Conservation (phyloP, 331 rosid species). For the Spiraea crenata region DNA sequence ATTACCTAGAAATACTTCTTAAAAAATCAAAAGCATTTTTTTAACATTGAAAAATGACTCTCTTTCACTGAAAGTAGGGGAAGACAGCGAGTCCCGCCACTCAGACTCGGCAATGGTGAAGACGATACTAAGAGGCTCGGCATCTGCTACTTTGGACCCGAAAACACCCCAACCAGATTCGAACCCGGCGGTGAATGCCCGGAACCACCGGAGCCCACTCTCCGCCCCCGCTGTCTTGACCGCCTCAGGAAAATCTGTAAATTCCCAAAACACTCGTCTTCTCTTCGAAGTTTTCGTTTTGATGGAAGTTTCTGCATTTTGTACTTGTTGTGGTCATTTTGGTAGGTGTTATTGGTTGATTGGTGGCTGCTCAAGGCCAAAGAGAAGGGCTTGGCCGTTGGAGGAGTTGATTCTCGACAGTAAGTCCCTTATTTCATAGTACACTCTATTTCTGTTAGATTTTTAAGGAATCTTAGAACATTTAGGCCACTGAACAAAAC, state of each 20-base stretch:
- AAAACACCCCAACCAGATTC: background rate
- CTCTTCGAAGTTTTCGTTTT: background rate
- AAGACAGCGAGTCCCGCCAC: background rate
- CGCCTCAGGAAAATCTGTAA: conserved; percentile 1
- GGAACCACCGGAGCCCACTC: background rate
- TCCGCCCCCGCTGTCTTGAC: background rate
- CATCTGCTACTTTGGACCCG: background rate
- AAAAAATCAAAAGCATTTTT: too few relatives aligned
- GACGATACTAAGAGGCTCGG: background rate
- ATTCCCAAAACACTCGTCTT: background rate
- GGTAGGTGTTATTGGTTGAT: conserved; percentile 49
- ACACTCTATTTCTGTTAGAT: background rate
- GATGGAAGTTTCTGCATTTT: background rate
- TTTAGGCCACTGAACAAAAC: background rate
- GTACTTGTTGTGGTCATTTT: background rate
- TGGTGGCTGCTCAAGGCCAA: conserved; percentile 68
- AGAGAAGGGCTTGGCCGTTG: conserved; percentile 56
- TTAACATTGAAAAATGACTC: too few relatives aligned
- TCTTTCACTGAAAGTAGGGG: too few relatives aligned
- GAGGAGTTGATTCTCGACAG: conserved; percentile 54
- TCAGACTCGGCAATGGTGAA: background rate
- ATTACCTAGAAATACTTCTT: too few relatives aligned
- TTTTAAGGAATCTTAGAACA: background rate
- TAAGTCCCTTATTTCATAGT: conserved; percentile 24
- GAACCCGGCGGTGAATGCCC: background rate